A percentile compares a stretch with the other conserved stretches of the same genome.
Evolutionary conservation across 2,329 filamentous ascomycete genomes (phyloP).

Genomic region (Phaeoacremonium minimum): DNA sequence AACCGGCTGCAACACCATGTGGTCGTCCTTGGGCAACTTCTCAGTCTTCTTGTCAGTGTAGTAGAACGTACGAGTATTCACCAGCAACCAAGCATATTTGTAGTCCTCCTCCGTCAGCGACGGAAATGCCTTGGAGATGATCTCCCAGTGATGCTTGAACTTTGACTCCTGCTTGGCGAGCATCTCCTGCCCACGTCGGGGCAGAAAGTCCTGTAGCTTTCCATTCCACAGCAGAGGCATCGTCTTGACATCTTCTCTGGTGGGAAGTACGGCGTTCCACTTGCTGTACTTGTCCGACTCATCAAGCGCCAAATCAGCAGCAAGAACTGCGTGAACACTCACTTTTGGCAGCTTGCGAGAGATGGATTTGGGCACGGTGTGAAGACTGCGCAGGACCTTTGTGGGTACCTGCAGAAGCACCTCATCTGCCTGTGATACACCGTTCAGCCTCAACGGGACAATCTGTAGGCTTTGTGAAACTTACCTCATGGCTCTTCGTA

Average conservation of each 20-base stretch:
- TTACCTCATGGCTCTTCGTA: constrained; percentile 60
- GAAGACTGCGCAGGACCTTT: constrained; percentile 58
- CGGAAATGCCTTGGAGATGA: constrained; percentile 23
- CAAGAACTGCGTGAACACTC: constrained; percentile 67
- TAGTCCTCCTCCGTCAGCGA: constrained; percentile 30
- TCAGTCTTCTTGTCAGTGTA: constrained; percentile 42
- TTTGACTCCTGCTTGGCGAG: constrained; percentile 47
- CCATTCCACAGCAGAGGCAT: constrained; percentile 46
- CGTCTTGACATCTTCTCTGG: constrained; percentile 48
- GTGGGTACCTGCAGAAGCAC: constrained; percentile 62
- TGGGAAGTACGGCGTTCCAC: constrained; percentile 69
- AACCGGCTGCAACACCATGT: constrained; percentile 66
- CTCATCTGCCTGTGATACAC: constrained; percentile 34
- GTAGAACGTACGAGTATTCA: constrained; percentile 62
- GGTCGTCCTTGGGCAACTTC: constrained; percentile 44
- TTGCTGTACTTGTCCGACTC: constrained; percentile 37
- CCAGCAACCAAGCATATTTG: constrained; percentile 52
- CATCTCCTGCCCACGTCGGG: constrained; percentile 34
- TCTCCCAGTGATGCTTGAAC: constrained; percentile 34
- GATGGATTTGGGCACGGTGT: constrained; percentile 52
- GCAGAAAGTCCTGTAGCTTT: constrained; percentile 41
- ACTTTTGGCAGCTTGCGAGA: constrained; percentile 45
- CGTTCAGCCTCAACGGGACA: too few relatives aligned
- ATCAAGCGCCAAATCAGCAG: constrained; percentile 61
- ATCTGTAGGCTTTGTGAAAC: too few relatives aligned